phyloP scores from a whole-genome alignment of 2,329 filamentous ascomycete genomes.

The Trichoderma harzianum region DNA sequence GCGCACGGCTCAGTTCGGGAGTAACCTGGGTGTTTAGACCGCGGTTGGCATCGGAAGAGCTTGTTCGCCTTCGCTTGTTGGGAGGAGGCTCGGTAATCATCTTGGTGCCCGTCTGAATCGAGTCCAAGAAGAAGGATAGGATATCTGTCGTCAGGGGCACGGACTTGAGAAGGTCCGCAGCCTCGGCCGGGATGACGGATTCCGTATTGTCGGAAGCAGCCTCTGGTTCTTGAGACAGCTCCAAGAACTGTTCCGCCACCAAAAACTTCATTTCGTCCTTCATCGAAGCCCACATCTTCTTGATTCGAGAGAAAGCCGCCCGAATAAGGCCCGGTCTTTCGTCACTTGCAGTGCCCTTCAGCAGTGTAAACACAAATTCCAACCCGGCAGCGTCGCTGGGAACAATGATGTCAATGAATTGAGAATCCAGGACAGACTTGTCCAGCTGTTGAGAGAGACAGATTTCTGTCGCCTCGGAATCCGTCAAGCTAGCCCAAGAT shows the following conservation, averaged over 20 bases:
- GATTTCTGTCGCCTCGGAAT: slow-evolving; percentile 47
- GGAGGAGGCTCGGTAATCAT: slow-evolving; percentile 69
- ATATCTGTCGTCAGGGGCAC: slow-evolving; percentile 72
- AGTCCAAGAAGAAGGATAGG: slow-evolving; percentile 68
- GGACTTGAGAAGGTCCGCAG: slow-evolving; percentile 68
- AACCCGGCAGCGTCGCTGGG: slow-evolving; percentile 52
- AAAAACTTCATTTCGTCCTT: slow-evolving; percentile 60
- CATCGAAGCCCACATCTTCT: slow-evolving; percentile 68
- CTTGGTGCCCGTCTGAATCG: slow-evolving; percentile 68
- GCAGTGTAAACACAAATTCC: slow-evolving; percentile 48
- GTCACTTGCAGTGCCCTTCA: slow-evolving; percentile 40
- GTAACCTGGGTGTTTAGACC: slow-evolving; percentile 60
- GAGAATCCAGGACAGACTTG: slow-evolving; percentile 39
- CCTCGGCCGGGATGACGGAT: slow-evolving; percentile 51
- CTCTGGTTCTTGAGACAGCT: slow-evolving; percentile 50
- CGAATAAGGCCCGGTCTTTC: slow-evolving; percentile 52
- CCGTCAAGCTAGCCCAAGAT: slow-evolving; percentile 60
- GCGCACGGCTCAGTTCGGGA: slow-evolving; percentile 61
- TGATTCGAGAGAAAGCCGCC: slow-evolving; percentile 66
- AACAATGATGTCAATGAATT: slow-evolving; percentile 50
- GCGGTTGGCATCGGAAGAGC: slow-evolving; percentile 63
- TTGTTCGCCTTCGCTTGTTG: slow-evolving; percentile 76
- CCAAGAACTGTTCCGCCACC: slow-evolving; percentile 61
- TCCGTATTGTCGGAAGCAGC: slow-evolving; percentile 26
- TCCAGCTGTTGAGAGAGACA: slow-evolving; percentile 41